Evolutionary conservation across 306 rosid species (phyloP).

Genomic region (Lathyrus oleraceus): DNA sequence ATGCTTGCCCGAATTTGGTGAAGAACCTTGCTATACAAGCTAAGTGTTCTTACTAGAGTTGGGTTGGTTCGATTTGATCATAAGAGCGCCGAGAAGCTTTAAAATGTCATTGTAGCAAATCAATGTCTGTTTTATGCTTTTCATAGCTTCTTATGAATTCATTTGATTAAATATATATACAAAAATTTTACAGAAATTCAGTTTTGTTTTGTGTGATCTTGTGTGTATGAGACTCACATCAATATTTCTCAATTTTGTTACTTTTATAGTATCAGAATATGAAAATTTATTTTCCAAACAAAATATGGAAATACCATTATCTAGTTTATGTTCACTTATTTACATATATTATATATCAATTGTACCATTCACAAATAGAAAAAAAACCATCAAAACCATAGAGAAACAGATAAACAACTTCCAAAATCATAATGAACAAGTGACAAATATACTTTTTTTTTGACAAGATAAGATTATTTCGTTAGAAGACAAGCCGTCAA

Average conservation of each 20-base stretch:
- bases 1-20: conserved; percentile 42
- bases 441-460: too few species aligned
- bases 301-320: too few species aligned
- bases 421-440: too few species aligned
- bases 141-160: neutral
- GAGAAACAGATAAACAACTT: too few species aligned
- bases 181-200: neutral
- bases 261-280: neutral
- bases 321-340: too few species aligned
- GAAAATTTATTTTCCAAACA: too few species aligned
- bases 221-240: neutral
- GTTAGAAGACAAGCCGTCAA: too few species aligned
- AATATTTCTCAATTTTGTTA: neutral
- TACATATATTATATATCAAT: too few species aligned
- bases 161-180: neutral
- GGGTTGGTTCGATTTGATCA: neutral
- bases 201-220: neutral
- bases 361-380: too few species aligned
- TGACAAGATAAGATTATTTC: too few species aligned
- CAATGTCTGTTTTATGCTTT: neutral
- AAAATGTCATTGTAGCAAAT: conserved; percentile 5
- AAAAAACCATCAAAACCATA: too few species aligned
- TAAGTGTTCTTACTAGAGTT: conserved; percentile 39
- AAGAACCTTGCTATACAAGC: conserved; percentile 70
- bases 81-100: conserved; percentile 25